These are phyloP conservation scores for Dittrichia graveolens DNA, from an alignment of 129 eudicot genomes.

Conservation along the genomic window DNA sequence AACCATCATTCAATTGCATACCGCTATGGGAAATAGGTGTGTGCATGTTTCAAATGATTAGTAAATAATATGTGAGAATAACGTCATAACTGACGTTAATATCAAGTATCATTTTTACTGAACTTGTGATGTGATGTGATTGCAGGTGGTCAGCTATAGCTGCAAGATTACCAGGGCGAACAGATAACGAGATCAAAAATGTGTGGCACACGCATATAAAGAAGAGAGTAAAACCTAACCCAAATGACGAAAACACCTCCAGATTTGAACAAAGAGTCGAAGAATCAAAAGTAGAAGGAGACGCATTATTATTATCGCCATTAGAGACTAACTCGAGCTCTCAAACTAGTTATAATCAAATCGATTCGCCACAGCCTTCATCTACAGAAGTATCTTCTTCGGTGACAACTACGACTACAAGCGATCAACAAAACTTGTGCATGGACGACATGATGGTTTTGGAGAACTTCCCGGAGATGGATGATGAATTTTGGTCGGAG, in stretches of 20 bases:
- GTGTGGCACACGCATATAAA: constrained; percentile 85
- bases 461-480: constrained; percentile 38
- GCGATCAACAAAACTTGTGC: constrained; percentile 16
- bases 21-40: constrained; percentile 65
- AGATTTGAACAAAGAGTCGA: neutral
- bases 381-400: constrained; percentile 35
- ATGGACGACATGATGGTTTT: constrained; percentile 28
- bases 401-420: constrained; percentile 31
- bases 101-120: neutral
- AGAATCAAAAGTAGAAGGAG: constrained; percentile 12
- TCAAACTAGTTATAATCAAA: constrained; percentile 30
- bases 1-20: constrained; percentile 54
- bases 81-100: no score
- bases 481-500: constrained; percentile 59
- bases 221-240: constrained; percentile 36
- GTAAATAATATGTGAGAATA: no score
- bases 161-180: constrained; percentile 72
- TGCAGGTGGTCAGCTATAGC: constrained; percentile 88
- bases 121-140: neutral
- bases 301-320: neutral
- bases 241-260: neutral
- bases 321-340: constrained; percentile 19
- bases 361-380: constrained; percentile 43
- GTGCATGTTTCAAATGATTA: neutral
- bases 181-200: constrained; percentile 81